Base-by-base conservation (phyloP, 176 grass and related monocot species). In the Triticum monococcum region DNA sequence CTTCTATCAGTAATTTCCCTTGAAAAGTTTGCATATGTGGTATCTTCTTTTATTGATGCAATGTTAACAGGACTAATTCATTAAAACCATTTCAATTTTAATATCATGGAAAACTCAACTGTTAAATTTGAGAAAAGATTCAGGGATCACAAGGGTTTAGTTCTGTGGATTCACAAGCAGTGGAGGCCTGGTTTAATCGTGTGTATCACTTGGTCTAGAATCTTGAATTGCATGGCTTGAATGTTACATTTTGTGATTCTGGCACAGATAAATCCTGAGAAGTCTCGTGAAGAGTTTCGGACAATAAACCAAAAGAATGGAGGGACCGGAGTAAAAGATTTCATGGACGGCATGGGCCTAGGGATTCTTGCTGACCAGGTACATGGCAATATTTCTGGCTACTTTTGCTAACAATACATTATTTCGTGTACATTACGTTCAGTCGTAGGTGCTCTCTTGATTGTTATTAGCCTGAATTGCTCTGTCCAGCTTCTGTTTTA, bases 271-370 rank as follows among this genome's bases (percentile, higher is more conserved):
- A 99, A 96, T 87, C 97, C 97, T 45, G 94, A 99, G 71, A 96
- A 94, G 82, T 87, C 92, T 48, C 93, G 90, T 24, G 94, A 99
- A 85, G 97, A 96, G 35, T 99, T 96, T 80, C 90, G 90, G n/a
- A 24, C 88, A 65, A 83, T 85, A 78, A 96, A 64, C 89, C 92
- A 99, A 87, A 64, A 83, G 60, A 98, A 82, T 87, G 97, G 97
- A 65, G 93, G 92, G 16, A 90, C 84, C 14, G 97, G 97, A 4
- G 92, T 96, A 33, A 92, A 99, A 87, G 97, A 99, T 91, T 94
- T 99, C 74, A 96, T 99, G 97, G 97, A 99, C 13, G 91, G 90
- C 78, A 94, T 99, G 97, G 97, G 97, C 37, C 90, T 99, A 75
- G 97, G 97, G 31, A 26, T 91, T 73, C 94, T 99, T 89, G 85